Base-by-base conservation (phyloP, 2,329 filamentous ascomycete genomes). In the Hypoxylon rubiginosum region DNA sequence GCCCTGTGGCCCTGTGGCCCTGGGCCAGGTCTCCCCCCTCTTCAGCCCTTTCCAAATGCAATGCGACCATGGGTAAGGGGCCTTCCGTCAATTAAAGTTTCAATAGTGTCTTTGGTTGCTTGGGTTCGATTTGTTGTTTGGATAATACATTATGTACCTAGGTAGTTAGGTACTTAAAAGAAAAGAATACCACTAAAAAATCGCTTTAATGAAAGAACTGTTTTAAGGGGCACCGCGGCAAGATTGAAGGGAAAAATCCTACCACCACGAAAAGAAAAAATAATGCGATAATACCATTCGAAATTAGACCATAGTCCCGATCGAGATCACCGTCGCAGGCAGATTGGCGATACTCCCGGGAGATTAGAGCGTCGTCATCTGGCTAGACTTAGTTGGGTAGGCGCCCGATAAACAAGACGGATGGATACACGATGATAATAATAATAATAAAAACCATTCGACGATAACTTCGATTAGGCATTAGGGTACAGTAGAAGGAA, bases 171-270 rank as follows among this genome's bases (percentile, higher is more conserved):
- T 55, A 36, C 61, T 41, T 49, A 15, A n/a, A n/a, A 39, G 11
- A 36, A 36, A 11, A 11, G 30, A 36, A 36, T 36, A 9, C 34
- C 3, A 39, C 34, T 24, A 51, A 50, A 43, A 46, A 57, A 59
- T 60, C 41, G 55, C 28, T 69, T 71, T 59, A 69, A 69, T 71
- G 59, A 71, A 62, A 60, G 34, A 11, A 48, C 21, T 62, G 68
- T 71, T 71, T 69, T 46, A 71, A 71, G 68, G 68, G 69, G 69
- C 55, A 55, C 48, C 53, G 57, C 52, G 56, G 21, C 19, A 66
- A 63, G 34, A 54, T 62, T 48, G 21, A 64, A 50, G 24, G 30
- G 21, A 24, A 58, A 52, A 52, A 62, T 66, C 55, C 60, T 61
- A 49, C 32, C 15, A 43, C n/a, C 10, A 36, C 7, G 17, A 17